These are phyloP conservation scores for Takakia lepidozioides DNA, from an alignment of 225 moss, liverwort and hornwort genomes.

Conservation along the genomic window DNA sequence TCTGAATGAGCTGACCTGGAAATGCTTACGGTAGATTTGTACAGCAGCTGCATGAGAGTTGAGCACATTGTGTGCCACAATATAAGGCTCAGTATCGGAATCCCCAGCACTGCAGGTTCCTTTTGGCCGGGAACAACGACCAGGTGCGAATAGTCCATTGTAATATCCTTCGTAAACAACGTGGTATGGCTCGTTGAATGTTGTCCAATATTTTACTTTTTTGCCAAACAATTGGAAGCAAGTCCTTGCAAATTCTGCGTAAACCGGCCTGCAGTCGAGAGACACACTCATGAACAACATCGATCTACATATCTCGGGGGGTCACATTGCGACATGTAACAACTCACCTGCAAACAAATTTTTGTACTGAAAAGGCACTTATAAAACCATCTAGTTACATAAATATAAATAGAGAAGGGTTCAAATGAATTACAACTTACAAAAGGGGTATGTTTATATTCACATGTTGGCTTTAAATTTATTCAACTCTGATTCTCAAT, in stretches of 20 bases:
- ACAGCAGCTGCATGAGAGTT: neutral
- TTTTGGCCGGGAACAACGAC: slow-evolving; percentile 33
- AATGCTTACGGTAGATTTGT: neutral
- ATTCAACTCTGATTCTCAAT: no score
- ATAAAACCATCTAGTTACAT: no score
- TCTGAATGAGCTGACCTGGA: no score
- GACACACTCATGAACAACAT: no score
- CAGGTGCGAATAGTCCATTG: slow-evolving; percentile 23
- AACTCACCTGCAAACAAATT: neutral
- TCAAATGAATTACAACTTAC: no score
- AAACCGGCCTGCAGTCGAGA: slow-evolving; percentile 16
- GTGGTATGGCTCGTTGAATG: slow-evolving; percentile 36
- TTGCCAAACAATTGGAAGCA: slow-evolving; percentile 40
- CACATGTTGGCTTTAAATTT: no score
- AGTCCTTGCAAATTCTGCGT: slow-evolving; percentile 23
- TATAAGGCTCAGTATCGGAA: slow-evolving; percentile 30
- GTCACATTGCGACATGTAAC: neutral
- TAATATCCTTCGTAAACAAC: slow-evolving; percentile 37
- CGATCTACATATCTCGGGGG: neutral
- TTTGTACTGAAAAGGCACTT: neutral
- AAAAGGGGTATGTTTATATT: no score
- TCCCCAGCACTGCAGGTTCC: slow-evolving; percentile 31
- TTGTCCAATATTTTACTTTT: slow-evolving; percentile 33
- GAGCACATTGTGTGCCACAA: slow-evolving; percentile 10
- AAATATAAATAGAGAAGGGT: no score